A percentile compares a stretch with the other conserved stretches of the same genome.
Evolutionary conservation across 306 rosid genomes (phyloP).

Genomic region (Coriaria nepalensis): DNA sequence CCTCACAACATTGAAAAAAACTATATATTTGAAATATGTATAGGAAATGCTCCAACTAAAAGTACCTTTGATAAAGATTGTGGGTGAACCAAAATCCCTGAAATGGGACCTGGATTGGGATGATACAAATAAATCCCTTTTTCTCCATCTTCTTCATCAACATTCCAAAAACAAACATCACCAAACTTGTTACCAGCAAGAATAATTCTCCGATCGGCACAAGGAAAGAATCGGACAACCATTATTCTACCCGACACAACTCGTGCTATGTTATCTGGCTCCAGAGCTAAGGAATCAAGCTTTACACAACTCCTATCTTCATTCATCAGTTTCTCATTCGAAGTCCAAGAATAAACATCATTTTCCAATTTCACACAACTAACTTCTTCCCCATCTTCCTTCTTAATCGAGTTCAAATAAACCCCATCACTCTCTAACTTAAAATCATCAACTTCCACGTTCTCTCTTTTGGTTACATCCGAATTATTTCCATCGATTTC

Average conservation of each 20-base stretch:
- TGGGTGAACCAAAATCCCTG: slow-evolving; percentile 50
- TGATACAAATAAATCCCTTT: slow-evolving; percentile 35
- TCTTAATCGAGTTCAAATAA: not conserved
- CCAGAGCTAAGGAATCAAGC: slow-evolving; percentile 38
- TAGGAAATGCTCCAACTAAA: slow-evolving; percentile 1
- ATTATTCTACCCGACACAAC: slow-evolving; percentile 52
- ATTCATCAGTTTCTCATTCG: slow-evolving; percentile 2
- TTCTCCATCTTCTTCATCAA: slow-evolving; percentile 21
- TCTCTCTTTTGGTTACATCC: slow-evolving; percentile 5
- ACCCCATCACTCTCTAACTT: slow-evolving; percentile 18
- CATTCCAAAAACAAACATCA: slow-evolving; percentile 67
- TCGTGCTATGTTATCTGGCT: slow-evolving; percentile 47
- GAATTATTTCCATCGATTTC: not conserved
- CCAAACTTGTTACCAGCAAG: slow-evolving; percentile 61
- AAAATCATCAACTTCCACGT: slow-evolving; percentile 10
- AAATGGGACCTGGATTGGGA: slow-evolving; percentile 58
- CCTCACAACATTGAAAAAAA: not conserved
- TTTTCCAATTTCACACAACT: not conserved
- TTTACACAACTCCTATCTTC: slow-evolving; percentile 16
- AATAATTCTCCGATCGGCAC: slow-evolving; percentile 33
- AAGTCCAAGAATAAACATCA: slow-evolving; percentile 1
- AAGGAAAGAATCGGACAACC: slow-evolving; percentile 42
- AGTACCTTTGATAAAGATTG: slow-evolving; percentile 61
- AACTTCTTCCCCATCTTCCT: not conserved
- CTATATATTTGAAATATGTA: not conserved